These are phyloP conservation scores for Beta corolliflora DNA, from an alignment of 179 eudicot genomes.

Conservation along the genomic window DNA sequence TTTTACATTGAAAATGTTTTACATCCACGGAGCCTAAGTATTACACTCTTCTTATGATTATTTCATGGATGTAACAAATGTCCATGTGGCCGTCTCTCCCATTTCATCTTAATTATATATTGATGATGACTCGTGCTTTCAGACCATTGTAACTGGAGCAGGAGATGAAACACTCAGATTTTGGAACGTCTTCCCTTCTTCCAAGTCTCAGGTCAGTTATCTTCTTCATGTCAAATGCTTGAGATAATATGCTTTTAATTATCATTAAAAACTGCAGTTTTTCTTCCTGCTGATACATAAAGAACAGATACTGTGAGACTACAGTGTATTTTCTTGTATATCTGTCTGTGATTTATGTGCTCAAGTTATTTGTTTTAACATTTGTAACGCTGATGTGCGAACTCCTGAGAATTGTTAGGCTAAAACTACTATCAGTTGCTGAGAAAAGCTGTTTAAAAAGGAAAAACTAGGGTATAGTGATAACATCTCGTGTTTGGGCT, in stretches of 20 bases:
- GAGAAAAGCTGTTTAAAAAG: not conserved
- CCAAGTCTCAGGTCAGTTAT: conserved; percentile 76
- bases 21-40: not conserved
- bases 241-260: not conserved
- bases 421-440: not conserved
- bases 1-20: not conserved
- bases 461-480: not conserved
- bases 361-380: not conserved
- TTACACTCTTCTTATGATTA: not conserved
- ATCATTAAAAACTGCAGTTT: not conserved
- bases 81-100: not conserved
- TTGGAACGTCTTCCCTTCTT: conserved; percentile 97
- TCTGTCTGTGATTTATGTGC: not conserved
- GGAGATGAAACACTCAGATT: conserved; percentile 98
- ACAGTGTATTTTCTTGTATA: not conserved
- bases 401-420: not conserved
- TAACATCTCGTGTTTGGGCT: not conserved
- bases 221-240: not conserved
- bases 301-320: not conserved
- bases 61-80: not conserved
- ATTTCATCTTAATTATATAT: not conserved
- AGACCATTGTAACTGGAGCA: conserved; percentile 98
- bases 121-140: conserved; percentile 29
- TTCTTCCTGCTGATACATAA: not conserved
- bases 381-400: not conserved